phyloP scores from a whole-genome alignment of 129 eudicot genomes.

The Cynara cardunculus region DNA sequence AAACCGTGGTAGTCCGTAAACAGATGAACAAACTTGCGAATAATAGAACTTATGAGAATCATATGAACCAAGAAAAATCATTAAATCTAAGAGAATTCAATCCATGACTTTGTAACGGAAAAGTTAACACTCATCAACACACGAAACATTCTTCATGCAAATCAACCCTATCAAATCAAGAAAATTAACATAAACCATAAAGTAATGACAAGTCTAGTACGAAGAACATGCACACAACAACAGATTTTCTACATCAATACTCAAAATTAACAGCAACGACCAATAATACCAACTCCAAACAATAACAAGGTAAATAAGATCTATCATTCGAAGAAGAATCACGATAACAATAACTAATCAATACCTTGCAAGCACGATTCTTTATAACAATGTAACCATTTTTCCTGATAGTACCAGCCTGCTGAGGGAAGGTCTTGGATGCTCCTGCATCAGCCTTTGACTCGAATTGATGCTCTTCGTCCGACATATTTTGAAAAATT shows the following conservation, averaged over 20 bases:
- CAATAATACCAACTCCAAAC: not conserved
- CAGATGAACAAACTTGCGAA: not conserved
- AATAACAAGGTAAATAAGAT: not conserved
- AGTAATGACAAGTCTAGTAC: not conserved
- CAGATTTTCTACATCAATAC: not conserved
- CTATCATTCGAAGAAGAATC: not conserved
- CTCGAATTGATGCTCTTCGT: slow-evolving; percentile 80
- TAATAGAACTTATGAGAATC: not conserved
- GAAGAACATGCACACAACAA: not conserved
- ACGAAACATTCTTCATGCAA: not conserved
- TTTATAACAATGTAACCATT: slow-evolving; percentile 63
- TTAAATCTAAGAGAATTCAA: not conserved
- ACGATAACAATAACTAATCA: not conserved
- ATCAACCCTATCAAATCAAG: slow-evolving; percentile 3
- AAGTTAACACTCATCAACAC: not conserved
- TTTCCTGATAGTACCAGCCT: slow-evolving; percentile 72
- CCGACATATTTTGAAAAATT: slow-evolving; percentile 39
- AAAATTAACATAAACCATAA: not conserved
- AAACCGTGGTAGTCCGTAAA: not conserved
- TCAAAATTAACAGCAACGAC: not conserved
- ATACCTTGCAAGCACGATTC: slow-evolving; percentile 73
- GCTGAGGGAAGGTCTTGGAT: slow-evolving; percentile 67
- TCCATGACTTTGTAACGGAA: not conserved
- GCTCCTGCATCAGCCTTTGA: slow-evolving; percentile 74
- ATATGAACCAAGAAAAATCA: not conserved